Conservation (phyloP, 192 early-diverging fungal genomes). For the Powellomyces hirtus region DNA sequence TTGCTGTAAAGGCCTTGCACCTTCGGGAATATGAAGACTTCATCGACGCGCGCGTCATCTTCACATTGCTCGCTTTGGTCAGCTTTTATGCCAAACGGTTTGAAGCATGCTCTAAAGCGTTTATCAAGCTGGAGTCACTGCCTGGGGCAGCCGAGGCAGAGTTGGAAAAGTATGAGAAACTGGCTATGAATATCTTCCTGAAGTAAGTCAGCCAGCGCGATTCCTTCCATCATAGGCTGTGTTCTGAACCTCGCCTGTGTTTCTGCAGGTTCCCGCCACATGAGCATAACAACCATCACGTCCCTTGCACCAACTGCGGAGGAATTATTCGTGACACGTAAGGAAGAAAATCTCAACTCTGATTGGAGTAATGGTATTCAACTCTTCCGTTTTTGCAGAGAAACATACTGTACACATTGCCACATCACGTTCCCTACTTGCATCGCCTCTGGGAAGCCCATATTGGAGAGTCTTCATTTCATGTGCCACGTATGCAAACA, state of each 20-base stretch:
- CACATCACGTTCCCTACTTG: constrained; percentile 55
- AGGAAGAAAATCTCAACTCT: neutral
- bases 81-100: constrained; percentile 49
- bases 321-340: constrained; percentile 27
- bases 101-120: constrained; percentile 49
- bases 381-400: constrained; percentile 26
- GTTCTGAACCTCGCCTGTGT: no score
- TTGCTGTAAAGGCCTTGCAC: constrained; percentile 38
- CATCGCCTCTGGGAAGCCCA: constrained; percentile 54
- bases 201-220: constrained; percentile 35
- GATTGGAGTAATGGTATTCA: neutral
- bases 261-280: constrained; percentile 29
- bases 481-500: constrained; percentile 67
- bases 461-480: constrained; percentile 55
- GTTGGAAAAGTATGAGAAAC: constrained; percentile 38
- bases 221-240: no score
- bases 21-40: constrained; percentile 56
- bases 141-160: constrained; percentile 32
- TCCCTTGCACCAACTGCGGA: constrained; percentile 32
- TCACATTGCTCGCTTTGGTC: constrained; percentile 47
- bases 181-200: constrained; percentile 55
- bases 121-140: constrained; percentile 52
- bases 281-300: constrained; percentile 25
- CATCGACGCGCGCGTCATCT: constrained; percentile 43
- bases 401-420: constrained; percentile 45